These are phyloP conservation scores for Boletus eberwhitei DNA, from an alignment of 768 basidiomycete species.

Conservation along the genomic window DNA sequence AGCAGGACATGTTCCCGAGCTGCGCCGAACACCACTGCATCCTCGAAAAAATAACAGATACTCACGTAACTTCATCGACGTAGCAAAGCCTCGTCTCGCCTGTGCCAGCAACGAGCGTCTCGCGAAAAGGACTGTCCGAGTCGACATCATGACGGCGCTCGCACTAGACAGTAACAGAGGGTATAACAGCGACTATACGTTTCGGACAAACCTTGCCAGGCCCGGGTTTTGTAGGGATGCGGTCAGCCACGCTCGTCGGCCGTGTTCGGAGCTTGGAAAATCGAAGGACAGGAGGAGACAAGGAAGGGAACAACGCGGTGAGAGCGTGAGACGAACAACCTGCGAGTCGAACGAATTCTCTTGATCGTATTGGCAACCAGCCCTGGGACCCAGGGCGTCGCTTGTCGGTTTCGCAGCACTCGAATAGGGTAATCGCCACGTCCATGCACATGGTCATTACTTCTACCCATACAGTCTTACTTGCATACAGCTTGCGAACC, in stretches of 20 bases:
- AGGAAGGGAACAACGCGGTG: slow-evolving; percentile 17
- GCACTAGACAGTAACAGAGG: slow-evolving; percentile 7
- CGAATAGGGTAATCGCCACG: background rate
- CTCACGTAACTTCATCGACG: slow-evolving; percentile 30
- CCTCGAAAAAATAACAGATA: slow-evolving; percentile 4
- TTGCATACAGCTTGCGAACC: no score
- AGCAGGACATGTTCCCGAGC: background rate
- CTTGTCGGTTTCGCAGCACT: background rate
- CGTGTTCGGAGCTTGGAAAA: slow-evolving; percentile 19
- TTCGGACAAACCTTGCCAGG: background rate
- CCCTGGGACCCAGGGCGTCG: background rate
- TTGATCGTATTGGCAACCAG: background rate
- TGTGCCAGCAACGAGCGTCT: slow-evolving; percentile 27
- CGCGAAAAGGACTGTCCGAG: slow-evolving; percentile 22
- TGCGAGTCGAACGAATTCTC: background rate
- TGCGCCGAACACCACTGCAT: background rate
- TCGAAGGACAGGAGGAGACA: background rate
- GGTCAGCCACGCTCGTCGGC: slow-evolving; percentile 16
- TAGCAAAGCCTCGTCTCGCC: slow-evolving; percentile 28
- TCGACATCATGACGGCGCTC: slow-evolving; percentile 14
- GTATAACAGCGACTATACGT: slow-evolving; percentile 12
- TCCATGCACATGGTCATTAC: background rate
- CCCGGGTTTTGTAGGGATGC: slow-evolving; percentile 17
- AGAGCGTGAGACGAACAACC: slow-evolving; percentile 21
- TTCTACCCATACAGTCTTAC: no score